Evolutionary conservation across 1,139 yeast genomes (phyloP).

Genomic region (Kluyveromyces sp.): DNA sequence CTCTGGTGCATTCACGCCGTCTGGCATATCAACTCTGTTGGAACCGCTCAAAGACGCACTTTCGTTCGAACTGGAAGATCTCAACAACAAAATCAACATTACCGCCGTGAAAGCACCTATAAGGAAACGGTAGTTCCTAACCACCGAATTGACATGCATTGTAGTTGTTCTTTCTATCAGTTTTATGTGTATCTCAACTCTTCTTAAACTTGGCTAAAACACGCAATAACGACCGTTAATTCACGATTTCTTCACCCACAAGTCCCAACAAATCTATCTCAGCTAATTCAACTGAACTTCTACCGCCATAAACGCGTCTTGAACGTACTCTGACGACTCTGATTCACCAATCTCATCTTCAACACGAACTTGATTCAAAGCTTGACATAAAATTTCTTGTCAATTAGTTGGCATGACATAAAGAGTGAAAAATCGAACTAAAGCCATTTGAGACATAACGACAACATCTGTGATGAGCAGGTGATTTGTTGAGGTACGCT

Average conservation of each 20-base stretch:
- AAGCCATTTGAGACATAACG: neutral
- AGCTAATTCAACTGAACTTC: neutral
- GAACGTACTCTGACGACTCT: no score
- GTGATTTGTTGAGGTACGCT: no score
- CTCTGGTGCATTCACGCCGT: constrained; percentile 21
- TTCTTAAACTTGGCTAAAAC: neutral
- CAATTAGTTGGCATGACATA: neutral
- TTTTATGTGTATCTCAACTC: neutral
- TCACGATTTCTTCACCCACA: neutral
- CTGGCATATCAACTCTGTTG: constrained; percentile 15
- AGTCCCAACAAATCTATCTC: neutral
- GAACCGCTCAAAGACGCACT: constrained; percentile 6
- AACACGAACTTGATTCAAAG: neutral
- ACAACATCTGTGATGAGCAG: no score
- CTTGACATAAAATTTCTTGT: neutral
- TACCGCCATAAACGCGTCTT: no score
- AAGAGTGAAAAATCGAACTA: neutral
- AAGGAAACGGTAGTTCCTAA: constrained; percentile 30
- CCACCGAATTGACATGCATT: constrained; percentile 3
- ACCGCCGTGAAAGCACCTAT: constrained; percentile 30
- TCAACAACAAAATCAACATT: constrained; percentile 29
- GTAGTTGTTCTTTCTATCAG: neutral
- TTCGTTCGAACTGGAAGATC: constrained; percentile 20
- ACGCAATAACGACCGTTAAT: no score
- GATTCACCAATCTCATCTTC: no score